Percentiles rank a stretch among this genome's conserved stretches.
Evolutionary conservation across 2,329 filamentous ascomycete species (phyloP).

Genomic region (Aspergillus fructus): DNA sequence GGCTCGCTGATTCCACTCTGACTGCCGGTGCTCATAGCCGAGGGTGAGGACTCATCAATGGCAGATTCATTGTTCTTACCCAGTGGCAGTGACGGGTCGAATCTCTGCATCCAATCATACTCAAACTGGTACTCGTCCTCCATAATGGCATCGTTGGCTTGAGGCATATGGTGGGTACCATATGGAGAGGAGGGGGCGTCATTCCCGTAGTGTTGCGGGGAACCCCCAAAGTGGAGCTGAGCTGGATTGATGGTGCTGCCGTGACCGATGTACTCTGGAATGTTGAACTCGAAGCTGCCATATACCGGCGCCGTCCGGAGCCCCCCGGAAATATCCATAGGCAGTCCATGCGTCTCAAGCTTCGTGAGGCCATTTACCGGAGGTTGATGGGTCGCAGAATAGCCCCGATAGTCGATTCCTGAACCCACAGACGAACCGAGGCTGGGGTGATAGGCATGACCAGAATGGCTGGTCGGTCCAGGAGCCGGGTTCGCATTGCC

Average conservation of each 20-base stretch:
- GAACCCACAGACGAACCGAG: constrained; percentile 59
- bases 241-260: constrained; percentile 63
- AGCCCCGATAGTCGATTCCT: constrained; percentile 67
- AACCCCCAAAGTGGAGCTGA: constrained; percentile 79
- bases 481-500: constrained; percentile 26
- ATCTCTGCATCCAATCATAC: constrained; percentile 74
- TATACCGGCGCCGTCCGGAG: constrained; percentile 77
- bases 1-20: constrained; percentile 77
- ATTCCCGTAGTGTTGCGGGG: constrained; percentile 55
- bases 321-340: constrained; percentile 65
- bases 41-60: constrained; percentile 90
- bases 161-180: constrained; percentile 53
- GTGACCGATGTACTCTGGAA: constrained; percentile 69
- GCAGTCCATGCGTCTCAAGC: constrained; percentile 74
- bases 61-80: constrained; percentile 71
- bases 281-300: constrained; percentile 69
- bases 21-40: constrained; percentile 91
- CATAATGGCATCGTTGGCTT: constrained; percentile 56
- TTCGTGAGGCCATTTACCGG: constrained; percentile 73
- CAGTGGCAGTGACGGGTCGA: constrained; percentile 75
- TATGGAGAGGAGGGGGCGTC: constrained; percentile 45
- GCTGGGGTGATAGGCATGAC: constrained; percentile 71
- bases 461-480: constrained; percentile 25
- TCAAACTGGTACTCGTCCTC: constrained; percentile 69
- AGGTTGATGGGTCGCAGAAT: constrained; percentile 47